Base-by-base conservation (phyloP, 176 grass and related monocot genomes). In the Themeda triandra region DNA sequence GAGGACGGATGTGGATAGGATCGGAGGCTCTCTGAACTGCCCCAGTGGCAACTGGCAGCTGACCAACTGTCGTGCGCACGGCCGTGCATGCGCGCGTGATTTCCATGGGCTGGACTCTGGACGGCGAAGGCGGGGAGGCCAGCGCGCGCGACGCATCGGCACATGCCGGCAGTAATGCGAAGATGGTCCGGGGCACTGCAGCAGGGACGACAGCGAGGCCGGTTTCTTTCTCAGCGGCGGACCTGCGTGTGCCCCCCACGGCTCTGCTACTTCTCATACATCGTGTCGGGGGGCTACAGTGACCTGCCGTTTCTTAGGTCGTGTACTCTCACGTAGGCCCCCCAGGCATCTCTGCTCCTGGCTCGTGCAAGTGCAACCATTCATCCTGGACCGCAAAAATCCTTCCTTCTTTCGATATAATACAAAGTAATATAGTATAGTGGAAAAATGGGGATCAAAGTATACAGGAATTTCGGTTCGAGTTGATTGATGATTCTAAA, bases 141-240 rank as follows among this genome's bases (percentile, higher is more conserved):
- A 10, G 58, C 56, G 56, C 56, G 24, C 24, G n/a, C 59, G 11
- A 28, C 13, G 11, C 60, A 63, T 63, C 25, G 12, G 60, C 87
- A 85, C 77, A 62, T 81, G 82, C 24, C 4, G 63, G 48, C 23
- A 81, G 77, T 81, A 71, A 81, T 85, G 82, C 49, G 15, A 37
- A 76, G 48, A 89, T 80, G 87, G 87, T 66, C 87, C 72, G 75
- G 42, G 65, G 76, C 23, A 18, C 2, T 2, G 33, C 37, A 1
- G 65, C 65, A 88, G 63, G 41, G 59, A 48, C 25, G 87, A 80
- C 87, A 81, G 77, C 77, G 67, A 29, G 24, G 70, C 71, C 36
- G 44, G 30, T 60, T 76, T 60, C 70, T 11, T 65, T 65, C 3
- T 17, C 58, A 64, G 45, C 15, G 27, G 21, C 62, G 4, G 58